Evolutionary conservation across 495 filamentous ascomycete species (phyloP).

Genomic region (Penicillium verhagenii): DNA sequence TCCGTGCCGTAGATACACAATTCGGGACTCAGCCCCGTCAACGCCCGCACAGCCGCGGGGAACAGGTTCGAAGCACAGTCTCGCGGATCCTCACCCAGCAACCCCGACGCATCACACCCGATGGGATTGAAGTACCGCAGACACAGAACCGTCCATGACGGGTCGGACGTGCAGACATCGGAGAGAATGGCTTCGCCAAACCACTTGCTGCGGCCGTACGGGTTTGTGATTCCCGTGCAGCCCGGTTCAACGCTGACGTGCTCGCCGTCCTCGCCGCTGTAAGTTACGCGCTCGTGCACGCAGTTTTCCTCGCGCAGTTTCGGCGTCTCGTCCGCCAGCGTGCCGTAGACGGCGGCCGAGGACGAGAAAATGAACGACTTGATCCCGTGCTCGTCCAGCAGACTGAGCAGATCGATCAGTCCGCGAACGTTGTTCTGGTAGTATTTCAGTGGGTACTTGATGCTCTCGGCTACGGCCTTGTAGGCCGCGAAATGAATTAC

Average conservation of each 20-base stretch:
- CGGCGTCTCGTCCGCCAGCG: not conserved
- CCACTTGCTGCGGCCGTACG: constrained; percentile 5
- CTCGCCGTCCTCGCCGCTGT: not conserved
- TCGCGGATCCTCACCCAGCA: not conserved
- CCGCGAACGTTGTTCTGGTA: constrained; percentile 2
- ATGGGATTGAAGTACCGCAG: constrained; percentile 8
- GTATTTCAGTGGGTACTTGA: not conserved
- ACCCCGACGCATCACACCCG: constrained; percentile 1
- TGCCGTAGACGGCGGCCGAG: constrained; percentile 2
- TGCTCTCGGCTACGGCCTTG: constrained; percentile 5
- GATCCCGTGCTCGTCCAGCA: not conserved
- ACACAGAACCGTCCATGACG: not conserved
- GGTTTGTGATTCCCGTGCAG: constrained; percentile 6
- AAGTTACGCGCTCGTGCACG: not conserved
- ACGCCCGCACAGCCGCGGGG: not conserved
- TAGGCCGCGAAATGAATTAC: constrained; percentile 2
- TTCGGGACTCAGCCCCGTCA: not conserved
- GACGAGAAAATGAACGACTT: constrained; percentile 6
- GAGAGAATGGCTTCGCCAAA: constrained; percentile 4
- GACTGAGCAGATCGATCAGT: constrained; percentile 1
- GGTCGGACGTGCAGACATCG: constrained; percentile 1
- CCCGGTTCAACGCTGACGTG: not conserved
- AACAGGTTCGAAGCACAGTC: not conserved
- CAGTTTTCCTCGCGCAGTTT: constrained; percentile 2
- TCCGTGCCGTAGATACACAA: constrained; percentile 5